Evolutionary conservation across 352 stramenopile species (phyloP), one percentile per base, ranked within the genome.

Genomic region (Pythium aquatile): DNA sequence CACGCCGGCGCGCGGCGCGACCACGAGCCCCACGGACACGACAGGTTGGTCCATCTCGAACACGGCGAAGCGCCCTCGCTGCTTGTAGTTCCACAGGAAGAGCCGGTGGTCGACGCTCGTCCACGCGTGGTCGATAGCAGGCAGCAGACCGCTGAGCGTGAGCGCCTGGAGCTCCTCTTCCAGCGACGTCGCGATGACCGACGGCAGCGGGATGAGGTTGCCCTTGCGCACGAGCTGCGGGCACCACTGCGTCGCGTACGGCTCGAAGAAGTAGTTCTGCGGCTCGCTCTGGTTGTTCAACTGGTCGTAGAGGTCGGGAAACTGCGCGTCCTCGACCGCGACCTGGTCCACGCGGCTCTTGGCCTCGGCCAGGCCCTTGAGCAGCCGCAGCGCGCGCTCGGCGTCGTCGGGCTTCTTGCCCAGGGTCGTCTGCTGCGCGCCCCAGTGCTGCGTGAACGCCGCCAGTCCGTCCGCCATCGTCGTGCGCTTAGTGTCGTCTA

Each of bases 71-170:
- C 81, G 81, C 14, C 77, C 84, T 42, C 77, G 77, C 39, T 88
- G 70, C 3, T 75, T 77, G 79, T 98, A 98, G 63, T 91, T 93
- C 96, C 96, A 99, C 11, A 99, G 76, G 64, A 97, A 99, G 16
- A 99, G 75, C 0, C 83, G 85, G 40, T 96, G 82, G 74, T 99
- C 97, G 26, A 98, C 83, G n/a, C 81, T 97, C 57, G 98, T 91
- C 97, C 97, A 99, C 29, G 91, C 96, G 48, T 97, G 79, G 72
- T 96, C 74, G 10, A 97, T 88, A 30, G 94, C 77, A 14, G 91
- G 81, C 42, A 99, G 75, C 11, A 99, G 66, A 9, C 96, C 96
- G 72, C 97, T 98, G 9, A 98, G 83, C 39, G 83, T 88, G 20
- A 91, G 60, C 8, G 79, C 78, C 61, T 81, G 76, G 26, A 85